Evolutionary conservation across 164 flowering plant species (phyloP).

Genomic region (Dillenia suffruticosa): DNA sequence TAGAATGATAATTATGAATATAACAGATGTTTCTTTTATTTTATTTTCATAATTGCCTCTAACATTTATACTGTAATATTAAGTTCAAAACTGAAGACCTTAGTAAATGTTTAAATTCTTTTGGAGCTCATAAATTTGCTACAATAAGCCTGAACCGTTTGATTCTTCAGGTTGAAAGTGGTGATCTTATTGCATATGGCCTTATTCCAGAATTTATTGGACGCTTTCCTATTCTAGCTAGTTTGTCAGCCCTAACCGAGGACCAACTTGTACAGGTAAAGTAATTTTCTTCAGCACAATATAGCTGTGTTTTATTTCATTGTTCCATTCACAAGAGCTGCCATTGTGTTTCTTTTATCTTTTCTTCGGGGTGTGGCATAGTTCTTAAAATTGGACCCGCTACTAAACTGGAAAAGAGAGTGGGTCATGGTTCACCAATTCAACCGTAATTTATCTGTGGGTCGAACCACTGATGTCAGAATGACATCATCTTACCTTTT

Average conservation of each 20-base stretch:
- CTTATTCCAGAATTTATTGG: conserved; percentile 98
- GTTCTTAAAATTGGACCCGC: no score
- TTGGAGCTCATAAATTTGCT: background rate
- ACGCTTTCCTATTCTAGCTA: conserved; percentile 92
- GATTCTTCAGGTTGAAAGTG: conserved; percentile 78
- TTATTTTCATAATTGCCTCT: background rate
- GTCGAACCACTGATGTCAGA: no score
- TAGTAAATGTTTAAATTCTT: no score
- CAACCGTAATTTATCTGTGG: no score
- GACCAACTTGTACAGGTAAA: conserved; percentile 94
- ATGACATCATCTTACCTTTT: no score
- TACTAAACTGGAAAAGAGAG: no score
- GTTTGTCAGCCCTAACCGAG: conserved; percentile 86
- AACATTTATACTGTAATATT: background rate
- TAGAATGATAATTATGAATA: background rate
- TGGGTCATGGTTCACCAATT: no score
- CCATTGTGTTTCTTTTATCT: no score
- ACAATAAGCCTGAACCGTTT: conserved; percentile 1
- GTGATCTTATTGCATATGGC: conserved; percentile 92
- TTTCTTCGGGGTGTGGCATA: no score
- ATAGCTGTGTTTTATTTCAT: background rate
- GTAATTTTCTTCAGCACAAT: background rate
- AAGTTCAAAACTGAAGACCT: background rate
- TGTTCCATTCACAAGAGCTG: background rate
- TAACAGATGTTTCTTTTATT: background rate